Base-by-base conservation (phyloP, 768 basidiomycete species). In the Tulasnella sp. region DNA sequence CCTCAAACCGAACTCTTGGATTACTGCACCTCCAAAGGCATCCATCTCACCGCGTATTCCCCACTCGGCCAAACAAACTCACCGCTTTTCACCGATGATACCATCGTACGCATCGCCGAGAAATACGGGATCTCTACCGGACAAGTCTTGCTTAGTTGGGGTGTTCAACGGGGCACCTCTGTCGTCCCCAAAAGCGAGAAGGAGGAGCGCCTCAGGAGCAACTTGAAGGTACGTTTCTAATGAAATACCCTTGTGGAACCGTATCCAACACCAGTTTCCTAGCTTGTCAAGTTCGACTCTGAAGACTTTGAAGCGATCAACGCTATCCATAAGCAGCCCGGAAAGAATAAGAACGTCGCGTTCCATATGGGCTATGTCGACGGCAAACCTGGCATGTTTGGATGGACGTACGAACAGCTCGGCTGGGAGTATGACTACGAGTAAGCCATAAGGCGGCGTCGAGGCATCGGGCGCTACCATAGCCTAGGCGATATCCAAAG, bases 181-280 rank as follows among this genome's bases (percentile, higher is more conserved):
- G 91, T 95, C 78, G 93, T 95, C 80, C 94, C 94, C 22, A 95
- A 96, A 87, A 90, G 89, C 75, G 91, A 93, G 36, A 85, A 90
- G 76, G 85, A 90, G 80, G 83, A 67, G 64, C 17, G 64, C 14
- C 31, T 75, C 3, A 58, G 34, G 74, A 19, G 6, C 25, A 75
- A 75, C 42, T 29, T 75, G 54, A 29, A 37, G 52, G 74, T 67
- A 39, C 4, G 64, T 75, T n/a, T 39, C 72, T 73, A 6, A 8
- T 15, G 29, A 31, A 29, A 11, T 7, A 14, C 12, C 25, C 31
- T 9, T 1, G n/a, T 29, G 9, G 9, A 8, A 14, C 37, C 36
- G 19, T 38, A 22, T 52, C 22, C 45, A 64, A 9, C n/a, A 6
- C 3, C 2, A 22, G 12, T 34, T 8, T 58, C 0, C 3, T 68